These are phyloP conservation scores for Colletotrichum tabaci DNA, from an alignment of 2,329 filamentous ascomycete genomes.

Conservation along the genomic window DNA sequence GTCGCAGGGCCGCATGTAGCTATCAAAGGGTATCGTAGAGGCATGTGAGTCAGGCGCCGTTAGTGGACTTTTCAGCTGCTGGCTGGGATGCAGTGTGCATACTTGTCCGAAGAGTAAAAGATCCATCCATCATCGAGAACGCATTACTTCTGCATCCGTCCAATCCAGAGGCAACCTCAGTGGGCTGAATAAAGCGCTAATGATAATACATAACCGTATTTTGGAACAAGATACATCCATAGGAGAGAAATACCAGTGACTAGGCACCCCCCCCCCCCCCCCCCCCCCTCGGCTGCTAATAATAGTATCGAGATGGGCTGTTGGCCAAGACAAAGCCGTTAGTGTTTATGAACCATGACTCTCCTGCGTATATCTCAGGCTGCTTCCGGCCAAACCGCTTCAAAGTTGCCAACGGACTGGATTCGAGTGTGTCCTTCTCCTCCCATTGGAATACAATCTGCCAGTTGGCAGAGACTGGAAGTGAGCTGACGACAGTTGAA, in stretches of 20 bases:
- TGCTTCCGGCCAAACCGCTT: neutral
- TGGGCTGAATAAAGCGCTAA: too few relatives aligned
- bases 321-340: neutral
- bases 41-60: slow-evolving; percentile 42
- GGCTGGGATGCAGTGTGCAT: neutral
- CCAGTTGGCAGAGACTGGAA: neutral
- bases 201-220: too few relatives aligned
- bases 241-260: too few relatives aligned
- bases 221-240: too few relatives aligned
- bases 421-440: neutral
- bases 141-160: neutral
- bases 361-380: too few relatives aligned
- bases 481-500: neutral
- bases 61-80: slow-evolving; percentile 32
- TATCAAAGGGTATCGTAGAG: slow-evolving; percentile 51
- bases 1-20: slow-evolving; percentile 66
- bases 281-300: too few relatives aligned
- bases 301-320: too few relatives aligned
- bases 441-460: too few relatives aligned
- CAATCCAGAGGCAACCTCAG: too few relatives aligned
- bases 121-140: neutral
- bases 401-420: neutral
- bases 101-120: too few relatives aligned
- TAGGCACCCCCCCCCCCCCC: too few relatives aligned
- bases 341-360: too few relatives aligned